A percentile compares a stretch with the other conserved stretches of the same genome.
phyloP scores from a whole-genome alignment of 2,329 filamentous ascomycete species.

The Paraconiothyrium brasiliense region DNA sequence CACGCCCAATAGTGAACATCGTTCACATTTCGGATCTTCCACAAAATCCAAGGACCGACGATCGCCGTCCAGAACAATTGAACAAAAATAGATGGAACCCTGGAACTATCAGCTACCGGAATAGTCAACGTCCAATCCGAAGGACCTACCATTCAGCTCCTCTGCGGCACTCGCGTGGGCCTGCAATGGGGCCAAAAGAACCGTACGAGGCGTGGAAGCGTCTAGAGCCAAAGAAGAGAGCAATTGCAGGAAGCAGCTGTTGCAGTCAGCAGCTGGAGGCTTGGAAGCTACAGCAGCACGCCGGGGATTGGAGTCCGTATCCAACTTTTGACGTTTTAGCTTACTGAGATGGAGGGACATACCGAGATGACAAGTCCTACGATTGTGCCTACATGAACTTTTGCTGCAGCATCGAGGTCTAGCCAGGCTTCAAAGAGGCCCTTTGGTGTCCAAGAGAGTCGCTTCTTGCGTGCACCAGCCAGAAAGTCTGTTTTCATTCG shows the following conservation, averaged over 20 bases:
- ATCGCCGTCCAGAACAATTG: constrained; percentile 49
- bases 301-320: neutral
- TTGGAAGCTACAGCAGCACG: neutral
- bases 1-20: constrained; percentile 52
- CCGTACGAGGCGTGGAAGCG: constrained; percentile 70
- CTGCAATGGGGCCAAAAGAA: constrained; percentile 60
- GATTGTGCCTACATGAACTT: constrained; percentile 45
- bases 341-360: constrained; percentile 16
- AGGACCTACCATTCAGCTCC: constrained; percentile 71
- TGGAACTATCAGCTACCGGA: constrained; percentile 25
- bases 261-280: constrained; percentile 23
- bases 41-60: constrained; percentile 50
- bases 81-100: constrained; percentile 49
- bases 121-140: neutral
- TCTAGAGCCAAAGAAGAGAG: constrained; percentile 70
- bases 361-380: constrained; percentile 43
- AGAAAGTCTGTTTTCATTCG: constrained; percentile 47
- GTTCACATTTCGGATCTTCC: constrained; percentile 49
- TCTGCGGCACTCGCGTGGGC: constrained; percentile 54
- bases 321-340: neutral
- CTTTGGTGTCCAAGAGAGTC: constrained; percentile 37
- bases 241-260: constrained; percentile 66
- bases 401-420: constrained; percentile 43
- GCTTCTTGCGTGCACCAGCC: constrained; percentile 46
- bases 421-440: constrained; percentile 43